Evolutionary conservation across 176 grass and related monocot species (phyloP).

Genomic region (Avena atlantica): DNA sequence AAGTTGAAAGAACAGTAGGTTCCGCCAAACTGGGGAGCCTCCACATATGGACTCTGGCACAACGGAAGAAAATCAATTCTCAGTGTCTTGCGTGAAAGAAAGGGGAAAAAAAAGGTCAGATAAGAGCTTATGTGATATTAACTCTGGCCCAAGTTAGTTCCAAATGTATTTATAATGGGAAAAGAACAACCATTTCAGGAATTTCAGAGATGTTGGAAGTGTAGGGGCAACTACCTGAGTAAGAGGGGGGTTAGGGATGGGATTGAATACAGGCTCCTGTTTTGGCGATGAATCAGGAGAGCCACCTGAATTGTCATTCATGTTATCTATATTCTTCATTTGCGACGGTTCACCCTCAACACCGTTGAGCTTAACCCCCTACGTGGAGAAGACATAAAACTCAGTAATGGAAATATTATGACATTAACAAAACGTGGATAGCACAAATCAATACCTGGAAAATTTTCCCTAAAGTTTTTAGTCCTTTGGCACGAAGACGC

Average conservation of each 20-base stretch:
- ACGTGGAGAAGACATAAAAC: constrained; percentile 34
- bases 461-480: constrained; percentile 94
- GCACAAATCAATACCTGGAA: constrained; percentile 72
- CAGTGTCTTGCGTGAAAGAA: constrained; percentile 6
- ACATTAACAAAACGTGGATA: constrained; percentile 1
- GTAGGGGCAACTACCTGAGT: constrained; percentile 62
- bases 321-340: constrained; percentile 57
- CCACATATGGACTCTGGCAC: constrained; percentile 92
- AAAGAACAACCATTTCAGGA: neutral
- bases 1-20: constrained; percentile 60
- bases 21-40: constrained; percentile 76
- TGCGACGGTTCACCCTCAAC: constrained; percentile 64
- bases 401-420: constrained; percentile 37
- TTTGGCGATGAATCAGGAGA: constrained; percentile 87
- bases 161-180: neutral
- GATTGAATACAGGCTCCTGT: constrained; percentile 50
- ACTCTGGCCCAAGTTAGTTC: too few relatives aligned
- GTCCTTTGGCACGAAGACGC: constrained; percentile 84
- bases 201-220: neutral
- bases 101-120: neutral
- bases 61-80: constrained; percentile 36
- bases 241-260: constrained; percentile 55
- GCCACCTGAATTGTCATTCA: constrained; percentile 69
- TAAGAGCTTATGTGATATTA: neutral
- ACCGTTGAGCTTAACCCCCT: constrained; percentile 73